These are phyloP conservation scores for Botryotinia globosa DNA, from an alignment of 2,329 filamentous ascomycete genomes.

Conservation along the genomic window DNA sequence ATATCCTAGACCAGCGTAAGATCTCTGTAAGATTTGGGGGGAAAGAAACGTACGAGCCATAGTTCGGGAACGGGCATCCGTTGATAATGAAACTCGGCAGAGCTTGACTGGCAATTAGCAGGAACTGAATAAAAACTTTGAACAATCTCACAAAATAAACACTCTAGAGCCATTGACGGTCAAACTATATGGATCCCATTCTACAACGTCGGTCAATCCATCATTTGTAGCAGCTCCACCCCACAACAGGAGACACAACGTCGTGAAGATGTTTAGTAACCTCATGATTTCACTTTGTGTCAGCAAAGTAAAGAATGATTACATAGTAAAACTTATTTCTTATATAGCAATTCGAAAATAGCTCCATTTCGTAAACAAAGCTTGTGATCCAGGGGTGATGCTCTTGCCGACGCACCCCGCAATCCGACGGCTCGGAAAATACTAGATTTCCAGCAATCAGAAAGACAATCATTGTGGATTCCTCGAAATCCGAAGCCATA, in stretches of 20 bases:
- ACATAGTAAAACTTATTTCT: neutral
- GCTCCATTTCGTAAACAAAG: neutral
- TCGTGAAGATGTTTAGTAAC: slow-evolving; percentile 29
- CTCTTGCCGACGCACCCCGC: slow-evolving; percentile 14
- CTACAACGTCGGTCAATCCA: slow-evolving; percentile 45
- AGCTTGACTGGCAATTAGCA: slow-evolving; percentile 25
- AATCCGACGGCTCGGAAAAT: neutral
- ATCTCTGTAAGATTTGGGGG: neutral
- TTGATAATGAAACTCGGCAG: slow-evolving; percentile 51
- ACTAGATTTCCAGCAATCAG: slow-evolving; percentile 19
- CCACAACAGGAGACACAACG: slow-evolving; percentile 31
- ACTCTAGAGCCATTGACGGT: slow-evolving; percentile 48
- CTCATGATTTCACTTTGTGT: slow-evolving; percentile 25
- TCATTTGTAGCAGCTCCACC: slow-evolving; percentile 41
- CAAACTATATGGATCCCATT: slow-evolving; percentile 53
- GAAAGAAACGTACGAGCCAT: slow-evolving; percentile 41
- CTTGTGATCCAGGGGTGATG: neutral
- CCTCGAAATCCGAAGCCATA: neutral
- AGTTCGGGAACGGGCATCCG: slow-evolving; percentile 53
- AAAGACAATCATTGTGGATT: slow-evolving; percentile 12
- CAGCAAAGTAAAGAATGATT: neutral
- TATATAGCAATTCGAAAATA: slow-evolving; percentile 4
- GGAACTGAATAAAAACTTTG: neutral
- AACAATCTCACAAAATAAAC: slow-evolving; percentile 43
- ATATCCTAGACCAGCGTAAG: slow-evolving; percentile 44